Conservation (phyloP, 805 yeast species). For the Monosporozyma solicola region DNA sequence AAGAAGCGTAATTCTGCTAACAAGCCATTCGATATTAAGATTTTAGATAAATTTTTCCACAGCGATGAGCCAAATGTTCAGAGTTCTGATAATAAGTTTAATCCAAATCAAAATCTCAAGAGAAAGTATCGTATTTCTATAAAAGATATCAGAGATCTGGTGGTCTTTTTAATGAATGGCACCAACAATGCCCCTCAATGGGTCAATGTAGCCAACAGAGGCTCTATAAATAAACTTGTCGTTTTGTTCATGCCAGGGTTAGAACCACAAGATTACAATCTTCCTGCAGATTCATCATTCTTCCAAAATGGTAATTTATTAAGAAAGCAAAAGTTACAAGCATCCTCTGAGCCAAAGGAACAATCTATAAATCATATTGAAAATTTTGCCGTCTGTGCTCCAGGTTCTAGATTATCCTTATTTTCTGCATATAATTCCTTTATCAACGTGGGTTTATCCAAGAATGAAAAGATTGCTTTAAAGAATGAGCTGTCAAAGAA, state of each 20-base stretch:
- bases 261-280: slow-evolving; percentile 34
- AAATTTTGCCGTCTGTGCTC: slow-evolving; percentile 45
- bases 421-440: slow-evolving; percentile 50
- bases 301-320: slow-evolving; percentile 2
- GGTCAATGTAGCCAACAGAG: slow-evolving; percentile 41
- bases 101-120: neutral
- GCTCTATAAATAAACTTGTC: slow-evolving; percentile 44
- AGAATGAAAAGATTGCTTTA: slow-evolving; percentile 42
- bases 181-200: slow-evolving; percentile 39
- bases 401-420: slow-evolving; percentile 55
- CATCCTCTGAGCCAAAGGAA: slow-evolving; percentile 1
- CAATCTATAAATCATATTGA: slow-evolving; percentile 5
- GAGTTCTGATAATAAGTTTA: neutral
- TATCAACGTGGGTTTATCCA: slow-evolving; percentile 46
- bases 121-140: slow-evolving; percentile 25
- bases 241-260: slow-evolving; percentile 61
- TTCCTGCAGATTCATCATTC: slow-evolving; percentile 13
- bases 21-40: slow-evolving; percentile 29
- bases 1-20: slow-evolving; percentile 23
- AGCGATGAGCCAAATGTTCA: neutral
- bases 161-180: slow-evolving; percentile 36
- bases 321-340: slow-evolving; percentile 4
- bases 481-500: slow-evolving; percentile 22
- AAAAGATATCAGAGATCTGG: slow-evolving; percentile 39
- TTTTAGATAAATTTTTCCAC: slow-evolving; percentile 20